Base-by-base conservation (phyloP, 208 protist genomes). In the Leishmania tarentolae region DNA sequence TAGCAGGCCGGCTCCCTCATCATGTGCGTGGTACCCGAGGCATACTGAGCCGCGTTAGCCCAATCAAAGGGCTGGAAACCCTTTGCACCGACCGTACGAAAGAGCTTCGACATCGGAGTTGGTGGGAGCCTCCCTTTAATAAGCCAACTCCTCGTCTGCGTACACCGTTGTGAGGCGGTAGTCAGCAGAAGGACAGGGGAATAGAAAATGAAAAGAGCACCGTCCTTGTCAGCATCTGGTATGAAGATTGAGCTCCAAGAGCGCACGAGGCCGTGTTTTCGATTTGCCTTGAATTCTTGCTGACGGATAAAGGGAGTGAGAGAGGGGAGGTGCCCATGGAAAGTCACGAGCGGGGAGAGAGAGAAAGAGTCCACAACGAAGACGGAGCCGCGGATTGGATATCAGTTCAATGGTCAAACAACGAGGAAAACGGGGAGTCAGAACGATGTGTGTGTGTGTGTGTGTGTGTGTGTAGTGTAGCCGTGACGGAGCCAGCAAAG, bases 1-100 rank as follows among this genome's bases (percentile, higher is more conserved):
- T 91, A 97, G 76, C 80, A 83, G 28, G 90, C 89, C 0, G 91
- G 84, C 70, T 84, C 28, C 40, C 86, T 83, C 50, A 88, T 81
- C 44, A 97, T 80, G 61, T 19, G 61, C 19, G 72, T 46, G 61
- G 68, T 59, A 28, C 79, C 85, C 17, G 88, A 89, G 47, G 76
- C 80, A 78, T 91, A 96, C 53, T 73, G 75, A 8, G 81, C 81
- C 31, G 89, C 68, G 74, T 83, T 84, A 15, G 80, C 73, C 17
- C 90, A 85, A 81, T 93, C 82, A 75, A 95, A 95, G 6, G 89
- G 84, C 76, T 80, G 75, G 50, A 53, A 85, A 35, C 66, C 80
- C 53, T 75, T 75, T 1, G 59, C 76, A 21, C 82, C 82, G 11
- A 87, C 71, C 8, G 80, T 35, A 17, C 79, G 61, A n/a, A 89